These are phyloP conservation scores for Candida tetrigidarum DNA, from an alignment of 1,139 yeast species.

Conservation along the genomic window DNA sequence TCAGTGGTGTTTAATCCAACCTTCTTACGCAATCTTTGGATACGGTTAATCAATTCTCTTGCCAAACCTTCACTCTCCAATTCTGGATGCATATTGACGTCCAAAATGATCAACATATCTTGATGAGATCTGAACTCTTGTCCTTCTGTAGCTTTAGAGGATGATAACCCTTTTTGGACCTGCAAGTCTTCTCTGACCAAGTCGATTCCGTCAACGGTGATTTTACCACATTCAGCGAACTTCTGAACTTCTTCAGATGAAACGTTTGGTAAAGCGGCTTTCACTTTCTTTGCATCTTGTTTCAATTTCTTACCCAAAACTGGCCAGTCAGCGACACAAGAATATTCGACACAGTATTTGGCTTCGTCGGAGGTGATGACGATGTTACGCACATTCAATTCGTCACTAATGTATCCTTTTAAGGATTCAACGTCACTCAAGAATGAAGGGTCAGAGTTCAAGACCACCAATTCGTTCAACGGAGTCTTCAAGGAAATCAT, in stretches of 20 bases:
- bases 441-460: slow-evolving; percentile 78
- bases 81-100: slow-evolving; percentile 85
- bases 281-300: slow-evolving; percentile 91
- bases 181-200: slow-evolving; percentile 87
- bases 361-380: slow-evolving; percentile 90
- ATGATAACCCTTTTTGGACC: slow-evolving; percentile 86
- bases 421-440: slow-evolving; percentile 79
- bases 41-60: slow-evolving; percentile 95
- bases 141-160: slow-evolving; percentile 60
- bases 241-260: slow-evolving; percentile 81
- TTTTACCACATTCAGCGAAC: slow-evolving; percentile 72
- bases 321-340: slow-evolving; percentile 99
- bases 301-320: slow-evolving; percentile 96
- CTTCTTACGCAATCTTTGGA: slow-evolving; percentile 97
- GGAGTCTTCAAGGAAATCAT: slow-evolving; percentile 94
- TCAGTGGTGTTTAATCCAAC: slow-evolving; percentile 95
- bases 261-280: slow-evolving; percentile 86
- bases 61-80: slow-evolving; percentile 93
- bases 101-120: slow-evolving; percentile 88
- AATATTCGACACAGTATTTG: slow-evolving; percentile 88
- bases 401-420: slow-evolving; percentile 81
- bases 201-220: slow-evolving; percentile 87
- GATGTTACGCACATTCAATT: slow-evolving; percentile 88
- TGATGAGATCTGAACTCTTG: slow-evolving; percentile 86
- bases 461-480: slow-evolving; percentile 81